Percentiles rank a stretch among this genome's conserved stretches.
phyloP scores from a whole-genome alignment of 192 early-diverging fungal genomes.

The Jimgerdemannia lactiflua region DNA sequence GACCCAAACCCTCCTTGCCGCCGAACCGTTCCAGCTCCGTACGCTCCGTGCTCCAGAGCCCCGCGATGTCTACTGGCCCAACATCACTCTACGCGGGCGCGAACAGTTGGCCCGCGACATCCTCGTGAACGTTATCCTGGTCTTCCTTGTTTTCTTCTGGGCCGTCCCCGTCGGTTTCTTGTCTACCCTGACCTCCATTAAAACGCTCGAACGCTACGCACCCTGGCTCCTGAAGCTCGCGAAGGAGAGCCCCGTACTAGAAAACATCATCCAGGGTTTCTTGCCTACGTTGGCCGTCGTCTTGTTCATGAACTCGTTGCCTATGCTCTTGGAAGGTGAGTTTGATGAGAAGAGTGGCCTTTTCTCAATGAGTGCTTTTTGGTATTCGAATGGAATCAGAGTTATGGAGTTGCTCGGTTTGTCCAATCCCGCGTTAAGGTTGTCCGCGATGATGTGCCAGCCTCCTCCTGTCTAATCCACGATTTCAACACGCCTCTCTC shows the following conservation, averaged over 20 bases:
- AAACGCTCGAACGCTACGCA: constrained; percentile 54
- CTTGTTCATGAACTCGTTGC: constrained; percentile 65
- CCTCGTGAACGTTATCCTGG: constrained; percentile 49
- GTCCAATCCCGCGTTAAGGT: no score
- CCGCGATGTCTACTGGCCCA: constrained; percentile 74
- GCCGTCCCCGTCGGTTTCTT: constrained; percentile 63
- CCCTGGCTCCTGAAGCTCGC: constrained; percentile 55
- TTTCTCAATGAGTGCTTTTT: neutral
- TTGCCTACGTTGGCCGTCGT: constrained; percentile 73
- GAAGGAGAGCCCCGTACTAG: constrained; percentile 46
- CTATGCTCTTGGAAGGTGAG: constrained; percentile 62
- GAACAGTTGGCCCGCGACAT: constrained; percentile 51
- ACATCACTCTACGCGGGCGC: constrained; percentile 58
- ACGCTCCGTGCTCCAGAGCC: constrained; percentile 70
- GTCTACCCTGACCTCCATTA: constrained; percentile 62
- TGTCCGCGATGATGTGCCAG: no score
- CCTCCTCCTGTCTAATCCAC: no score
- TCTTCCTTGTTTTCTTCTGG: constrained; percentile 78
- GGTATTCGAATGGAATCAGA: no score
- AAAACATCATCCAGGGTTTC: constrained; percentile 60
- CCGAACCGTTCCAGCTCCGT: constrained; percentile 61
- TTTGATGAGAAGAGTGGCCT: neutral
- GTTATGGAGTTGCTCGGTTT: no score
- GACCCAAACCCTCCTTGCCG: constrained; percentile 62
- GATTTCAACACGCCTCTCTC: no score